Conservation (phyloP, 2,329 filamentous ascomycete species). For the Trichoderma breve region DNA sequence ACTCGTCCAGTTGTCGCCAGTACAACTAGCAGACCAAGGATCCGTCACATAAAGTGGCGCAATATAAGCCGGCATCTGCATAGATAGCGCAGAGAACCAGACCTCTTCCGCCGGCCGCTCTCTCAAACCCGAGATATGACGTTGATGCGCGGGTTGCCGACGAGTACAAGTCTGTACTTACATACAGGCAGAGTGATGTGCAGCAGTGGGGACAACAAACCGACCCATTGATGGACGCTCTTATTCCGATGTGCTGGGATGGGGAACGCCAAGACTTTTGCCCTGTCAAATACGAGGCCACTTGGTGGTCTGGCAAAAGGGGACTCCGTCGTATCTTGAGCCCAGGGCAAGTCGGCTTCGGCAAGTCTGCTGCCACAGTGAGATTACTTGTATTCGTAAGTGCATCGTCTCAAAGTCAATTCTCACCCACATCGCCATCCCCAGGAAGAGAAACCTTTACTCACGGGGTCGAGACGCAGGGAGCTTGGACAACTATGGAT, state of each 20-base stretch:
- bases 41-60: not conserved
- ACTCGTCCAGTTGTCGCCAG: not conserved
- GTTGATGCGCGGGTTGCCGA: not conserved
- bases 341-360: not conserved
- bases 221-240: constrained; percentile 16
- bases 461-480: constrained; percentile 1
- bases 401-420: constrained; percentile 2
- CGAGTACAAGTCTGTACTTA: not conserved
- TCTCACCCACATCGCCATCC: not conserved
- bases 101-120: not conserved
- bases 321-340: not conserved
- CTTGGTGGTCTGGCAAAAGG: constrained; percentile 19
- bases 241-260: constrained; percentile 17
- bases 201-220: constrained; percentile 8
- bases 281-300: constrained; percentile 19
- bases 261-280: not conserved
- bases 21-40: not conserved
- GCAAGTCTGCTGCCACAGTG: not conserved
- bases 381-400: not conserved
- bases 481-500: not conserved
- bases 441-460: not conserved
- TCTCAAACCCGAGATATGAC: not conserved
- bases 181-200: constrained; percentile 7
- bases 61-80: not conserved
- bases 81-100: not conserved